A percentile compares a stretch with the other conserved stretches of the same genome.
Conservation (phyloP, 1,139 yeast genomes). For the Sugiyamaella japonica region DNA sequence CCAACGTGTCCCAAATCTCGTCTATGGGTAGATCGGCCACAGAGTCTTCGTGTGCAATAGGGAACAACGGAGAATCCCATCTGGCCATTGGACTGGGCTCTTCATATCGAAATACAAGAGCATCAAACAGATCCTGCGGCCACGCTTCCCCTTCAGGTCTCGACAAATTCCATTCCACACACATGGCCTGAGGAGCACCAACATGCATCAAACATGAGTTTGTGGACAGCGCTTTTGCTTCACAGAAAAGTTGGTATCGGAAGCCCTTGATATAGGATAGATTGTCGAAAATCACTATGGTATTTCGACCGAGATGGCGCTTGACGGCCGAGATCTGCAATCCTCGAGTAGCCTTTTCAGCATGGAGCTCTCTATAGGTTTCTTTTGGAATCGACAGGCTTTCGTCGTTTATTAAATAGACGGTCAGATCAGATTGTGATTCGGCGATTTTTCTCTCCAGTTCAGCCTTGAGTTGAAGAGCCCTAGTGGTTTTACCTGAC, state of each 20-base stretch:
- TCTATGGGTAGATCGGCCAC: slow-evolving; percentile 56
- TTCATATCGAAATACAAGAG: slow-evolving; percentile 81
- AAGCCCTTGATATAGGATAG: slow-evolving; percentile 93
- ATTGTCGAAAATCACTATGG: slow-evolving; percentile 80
- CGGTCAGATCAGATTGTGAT: slow-evolving; percentile 50
- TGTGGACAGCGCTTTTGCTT: slow-evolving; percentile 80
- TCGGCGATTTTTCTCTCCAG: slow-evolving; percentile 52
- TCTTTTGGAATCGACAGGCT: slow-evolving; percentile 68
- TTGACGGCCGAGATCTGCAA: slow-evolving; percentile 86
- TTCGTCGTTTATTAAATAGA: slow-evolving; percentile 76
- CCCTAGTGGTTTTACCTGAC: slow-evolving; percentile 81
- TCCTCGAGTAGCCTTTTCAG: slow-evolving; percentile 82
- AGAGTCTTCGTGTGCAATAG: slow-evolving; percentile 56
- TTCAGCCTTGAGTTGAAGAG: slow-evolving; percentile 51
- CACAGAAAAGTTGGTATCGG: slow-evolving; percentile 90
- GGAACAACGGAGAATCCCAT: slow-evolving; percentile 94
- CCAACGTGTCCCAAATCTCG: slow-evolving; percentile 71
- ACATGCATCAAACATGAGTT: slow-evolving; percentile 83
- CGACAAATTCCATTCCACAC: slow-evolving; percentile 60
- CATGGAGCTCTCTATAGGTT: slow-evolving; percentile 50
- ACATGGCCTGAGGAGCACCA: slow-evolving; percentile 61
- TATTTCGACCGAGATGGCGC: slow-evolving; percentile 66
- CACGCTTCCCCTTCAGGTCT: slow-evolving; percentile 48
- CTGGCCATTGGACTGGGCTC: slow-evolving; percentile 85
- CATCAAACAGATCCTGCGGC: slow-evolving; percentile 67